Conservation (phyloP, 139 green algal species). For the Parachlorella kessleri region DNA sequence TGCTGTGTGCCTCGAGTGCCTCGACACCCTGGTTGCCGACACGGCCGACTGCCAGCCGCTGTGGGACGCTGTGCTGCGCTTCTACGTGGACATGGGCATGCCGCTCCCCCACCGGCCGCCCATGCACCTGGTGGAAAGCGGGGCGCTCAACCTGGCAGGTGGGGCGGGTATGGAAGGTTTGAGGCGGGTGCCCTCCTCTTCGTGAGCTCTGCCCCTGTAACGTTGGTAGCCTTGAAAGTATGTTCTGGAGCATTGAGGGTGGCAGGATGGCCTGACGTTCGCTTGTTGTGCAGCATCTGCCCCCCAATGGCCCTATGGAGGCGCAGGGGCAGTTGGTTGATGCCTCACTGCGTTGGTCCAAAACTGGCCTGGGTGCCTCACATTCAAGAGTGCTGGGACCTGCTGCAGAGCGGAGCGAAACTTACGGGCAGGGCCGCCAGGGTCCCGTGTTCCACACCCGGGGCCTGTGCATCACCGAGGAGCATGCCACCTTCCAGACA, state of each 20-base stretch:
- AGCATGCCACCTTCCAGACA: constrained; percentile 55
- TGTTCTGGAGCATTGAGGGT: no score
- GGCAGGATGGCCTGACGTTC: no score
- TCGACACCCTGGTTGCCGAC: constrained; percentile 76
- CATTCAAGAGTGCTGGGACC: no score
- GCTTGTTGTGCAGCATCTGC: no score
- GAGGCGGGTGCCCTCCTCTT: no score
- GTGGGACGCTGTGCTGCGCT: constrained; percentile 70
- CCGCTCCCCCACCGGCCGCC: constrained; percentile 60
- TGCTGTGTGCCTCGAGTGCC: constrained; percentile 81
- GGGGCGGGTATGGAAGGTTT: no score
- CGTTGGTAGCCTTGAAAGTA: no score
- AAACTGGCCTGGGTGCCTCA: no score
- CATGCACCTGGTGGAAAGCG: constrained; percentile 80
- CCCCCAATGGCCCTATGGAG: no score
- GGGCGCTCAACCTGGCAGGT: constrained; percentile 65
- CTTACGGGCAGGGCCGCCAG: constrained; percentile 30
- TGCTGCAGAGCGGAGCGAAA: constrained; percentile 36
- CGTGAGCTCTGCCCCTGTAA: no score
- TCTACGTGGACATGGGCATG: constrained; percentile 65
- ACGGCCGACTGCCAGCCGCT: constrained; percentile 77
- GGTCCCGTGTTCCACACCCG: constrained; percentile 76
- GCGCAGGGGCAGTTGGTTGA: no score
- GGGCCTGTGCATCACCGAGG: constrained; percentile 77
- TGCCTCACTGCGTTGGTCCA: no score